Evolutionary conservation across 345 rosid genomes (phyloP).

Genomic region (Melaleuca alternifolia): DNA sequence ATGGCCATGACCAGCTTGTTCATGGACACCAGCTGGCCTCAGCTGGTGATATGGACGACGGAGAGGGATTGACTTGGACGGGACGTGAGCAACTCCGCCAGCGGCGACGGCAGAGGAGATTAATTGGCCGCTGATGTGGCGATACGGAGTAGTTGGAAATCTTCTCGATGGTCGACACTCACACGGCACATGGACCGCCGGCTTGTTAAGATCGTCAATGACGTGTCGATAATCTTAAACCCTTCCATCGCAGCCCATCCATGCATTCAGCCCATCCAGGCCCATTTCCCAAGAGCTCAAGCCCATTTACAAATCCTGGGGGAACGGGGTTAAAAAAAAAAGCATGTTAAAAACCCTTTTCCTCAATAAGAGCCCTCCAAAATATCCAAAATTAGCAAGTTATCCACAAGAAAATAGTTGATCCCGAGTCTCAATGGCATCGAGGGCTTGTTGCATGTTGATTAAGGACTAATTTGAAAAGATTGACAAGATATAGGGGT

Average conservation of each 20-base stretch:
- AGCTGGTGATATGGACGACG: not conserved
- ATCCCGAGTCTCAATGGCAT: too few species aligned
- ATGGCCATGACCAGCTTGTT: not conserved
- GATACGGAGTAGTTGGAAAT: not conserved
- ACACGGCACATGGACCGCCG: not conserved
- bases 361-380: not conserved
- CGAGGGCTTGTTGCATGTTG: not conserved
- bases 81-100: not conserved
- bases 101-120: not conserved
- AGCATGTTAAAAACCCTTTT: not conserved
- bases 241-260: not conserved
- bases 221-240: not conserved
- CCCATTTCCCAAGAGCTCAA: not conserved
- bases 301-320: not conserved
- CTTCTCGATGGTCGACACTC: not conserved
- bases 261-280: not conserved
- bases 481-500: not conserved
- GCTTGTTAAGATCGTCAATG: not conserved
- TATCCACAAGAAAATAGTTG: too few species aligned
- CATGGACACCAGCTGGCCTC: not conserved
- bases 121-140: fast-evolving
- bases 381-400: too few species aligned
- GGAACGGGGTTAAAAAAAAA: not conserved
- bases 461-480: not conserved
- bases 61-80: not conserved